A percentile compares a stretch with the other conserved stretches of the same genome.
These are phyloP conservation scores for Xerocomus potaroensis DNA, from an alignment of 768 basidiomycete genomes.

Conservation along the genomic window DNA sequence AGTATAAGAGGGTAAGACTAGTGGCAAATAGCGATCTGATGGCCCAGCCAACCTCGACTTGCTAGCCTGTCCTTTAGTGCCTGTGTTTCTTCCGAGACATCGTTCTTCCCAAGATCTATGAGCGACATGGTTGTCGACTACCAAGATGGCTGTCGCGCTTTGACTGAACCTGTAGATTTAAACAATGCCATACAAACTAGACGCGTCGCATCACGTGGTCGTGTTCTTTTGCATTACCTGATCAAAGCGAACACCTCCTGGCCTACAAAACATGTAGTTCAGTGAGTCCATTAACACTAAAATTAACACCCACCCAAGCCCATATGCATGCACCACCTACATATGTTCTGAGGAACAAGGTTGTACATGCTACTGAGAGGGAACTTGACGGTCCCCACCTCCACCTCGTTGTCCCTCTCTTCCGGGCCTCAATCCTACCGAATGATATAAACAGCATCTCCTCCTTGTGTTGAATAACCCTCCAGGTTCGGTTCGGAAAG, in stretches of 20 bases:
- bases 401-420: conserved; percentile 57
- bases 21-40: not conserved
- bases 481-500: conserved; percentile 11
- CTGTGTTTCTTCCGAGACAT: conserved; percentile 36
- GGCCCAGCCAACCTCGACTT: conserved; percentile 31
- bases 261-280: conserved; percentile 21
- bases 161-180: conserved; percentile 14
- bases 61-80: conserved; percentile 35
- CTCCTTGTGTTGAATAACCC: conserved; percentile 14
- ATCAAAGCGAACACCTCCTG: conserved; percentile 32
- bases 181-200: conserved; percentile 25
- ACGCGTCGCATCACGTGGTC: conserved; percentile 33
- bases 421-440: conserved; percentile 56
- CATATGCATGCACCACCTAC: conserved; percentile 55
- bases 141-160: conserved; percentile 7
- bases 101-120: conserved; percentile 36
- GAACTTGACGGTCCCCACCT: conserved; percentile 40
- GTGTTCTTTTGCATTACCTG: conserved; percentile 18
- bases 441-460: conserved; percentile 52
- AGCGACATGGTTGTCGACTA: conserved; percentile 32
- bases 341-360: conserved; percentile 22
- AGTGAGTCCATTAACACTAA: not conserved
- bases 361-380: conserved; percentile 26
- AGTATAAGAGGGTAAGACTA: conserved; percentile 3
- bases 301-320: conserved; percentile 43